phyloP scores from a whole-genome alignment of 1,284 basidiomycete species.

The Tausonia pullulans region DNA sequence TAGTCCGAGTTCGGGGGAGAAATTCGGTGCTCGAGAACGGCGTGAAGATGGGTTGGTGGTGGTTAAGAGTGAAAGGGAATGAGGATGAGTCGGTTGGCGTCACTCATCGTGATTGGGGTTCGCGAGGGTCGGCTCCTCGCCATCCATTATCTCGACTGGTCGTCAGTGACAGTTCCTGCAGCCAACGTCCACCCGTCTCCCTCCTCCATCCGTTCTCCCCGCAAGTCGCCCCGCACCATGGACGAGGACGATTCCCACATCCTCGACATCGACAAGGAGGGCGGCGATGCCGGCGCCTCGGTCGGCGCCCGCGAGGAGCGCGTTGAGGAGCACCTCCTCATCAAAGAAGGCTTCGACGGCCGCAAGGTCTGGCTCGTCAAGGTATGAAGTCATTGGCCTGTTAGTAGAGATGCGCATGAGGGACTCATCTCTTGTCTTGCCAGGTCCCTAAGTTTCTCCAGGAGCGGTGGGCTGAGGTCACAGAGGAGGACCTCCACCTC shows the following conservation, averaged over 20 bases:
- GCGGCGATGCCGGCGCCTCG: neutral
- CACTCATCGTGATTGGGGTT: too few species aligned
- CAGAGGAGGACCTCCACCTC: constrained; percentile 10
- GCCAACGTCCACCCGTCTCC: neutral
- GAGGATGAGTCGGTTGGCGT: too few species aligned
- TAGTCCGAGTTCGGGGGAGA: too few species aligned
- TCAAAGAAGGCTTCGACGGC: neutral
- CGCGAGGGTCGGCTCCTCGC: too few species aligned
- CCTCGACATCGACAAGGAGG: constrained; percentile 12
- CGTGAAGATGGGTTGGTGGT: too few species aligned
- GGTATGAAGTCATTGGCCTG: neutral
- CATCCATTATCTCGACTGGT: too few species aligned
- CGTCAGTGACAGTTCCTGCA: too few species aligned
- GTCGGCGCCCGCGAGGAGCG: neutral
- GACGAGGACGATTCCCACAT: constrained; percentile 2
- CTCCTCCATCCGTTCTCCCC: neutral
- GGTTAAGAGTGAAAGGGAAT: neutral
- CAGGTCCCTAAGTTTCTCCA: constrained; percentile 17
- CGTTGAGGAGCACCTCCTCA: constrained; percentile 7
- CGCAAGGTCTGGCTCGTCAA: constrained; percentile 18
- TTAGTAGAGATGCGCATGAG: neutral
- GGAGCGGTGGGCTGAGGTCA: constrained; percentile 15
- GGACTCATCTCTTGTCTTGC: too few species aligned
- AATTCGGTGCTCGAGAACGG: too few species aligned
- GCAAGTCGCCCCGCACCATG: neutral